These are phyloP conservation scores for Trichoderma sp. DNA, from an alignment of 2,329 filamentous ascomycete genomes.

Conservation along the genomic window DNA sequence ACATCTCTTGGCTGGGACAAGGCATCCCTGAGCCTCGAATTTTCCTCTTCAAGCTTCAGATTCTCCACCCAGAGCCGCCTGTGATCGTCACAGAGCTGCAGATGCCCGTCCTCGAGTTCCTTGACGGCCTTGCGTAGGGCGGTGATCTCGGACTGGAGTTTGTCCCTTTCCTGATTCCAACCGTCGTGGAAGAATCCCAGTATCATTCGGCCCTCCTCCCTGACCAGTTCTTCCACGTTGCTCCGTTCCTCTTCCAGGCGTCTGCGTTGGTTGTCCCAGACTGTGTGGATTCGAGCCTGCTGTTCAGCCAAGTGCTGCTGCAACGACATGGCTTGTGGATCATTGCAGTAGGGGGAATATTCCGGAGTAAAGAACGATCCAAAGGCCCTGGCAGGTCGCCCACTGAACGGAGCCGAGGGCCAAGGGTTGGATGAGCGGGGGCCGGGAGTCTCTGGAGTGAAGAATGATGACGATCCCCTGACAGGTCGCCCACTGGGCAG, in stretches of 20 bases:
- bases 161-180: not conserved
- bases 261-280: not conserved
- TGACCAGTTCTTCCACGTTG: not conserved
- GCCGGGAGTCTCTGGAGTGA: too few species aligned
- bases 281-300: not conserved
- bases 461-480: too few species aligned
- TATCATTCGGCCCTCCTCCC: not conserved
- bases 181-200: not conserved
- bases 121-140: not conserved
- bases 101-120: not conserved
- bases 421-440: too few species aligned
- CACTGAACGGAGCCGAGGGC: not conserved
- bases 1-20: too few species aligned
- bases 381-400: too few species aligned
- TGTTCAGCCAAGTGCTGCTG: not conserved
- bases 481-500: not conserved
- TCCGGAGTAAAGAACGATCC: too few species aligned
- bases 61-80: too few species aligned
- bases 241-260: too few species aligned
- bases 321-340: not conserved
- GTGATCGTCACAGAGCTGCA: not conserved
- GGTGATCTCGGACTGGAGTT: not conserved
- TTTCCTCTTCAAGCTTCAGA: too few species aligned
- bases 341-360: not conserved
- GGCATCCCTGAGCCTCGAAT: not conserved